Conservation (phyloP, 768 basidiomycete genomes). For the Mycena olivaceomarginata region DNA sequence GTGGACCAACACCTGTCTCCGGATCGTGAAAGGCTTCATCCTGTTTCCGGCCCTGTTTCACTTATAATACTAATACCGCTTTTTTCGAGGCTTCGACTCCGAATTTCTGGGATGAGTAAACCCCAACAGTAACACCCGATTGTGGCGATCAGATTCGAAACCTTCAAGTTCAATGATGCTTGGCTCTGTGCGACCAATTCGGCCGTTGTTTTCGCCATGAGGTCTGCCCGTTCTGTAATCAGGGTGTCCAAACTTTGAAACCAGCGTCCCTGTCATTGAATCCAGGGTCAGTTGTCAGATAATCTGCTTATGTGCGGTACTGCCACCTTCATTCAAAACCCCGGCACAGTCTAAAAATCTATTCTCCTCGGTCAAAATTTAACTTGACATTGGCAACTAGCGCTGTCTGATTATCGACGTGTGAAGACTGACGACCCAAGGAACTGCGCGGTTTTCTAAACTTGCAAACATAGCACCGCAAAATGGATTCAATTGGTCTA, state of each 20-base stretch:
- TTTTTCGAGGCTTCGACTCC: neutral
- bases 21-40: no score
- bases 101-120: neutral
- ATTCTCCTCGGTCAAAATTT: slow-evolving; percentile 4
- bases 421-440: neutral
- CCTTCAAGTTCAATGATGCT: neutral
- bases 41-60: no score
- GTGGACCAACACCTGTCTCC: no score
- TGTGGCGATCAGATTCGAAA: neutral
- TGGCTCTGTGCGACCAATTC: neutral
- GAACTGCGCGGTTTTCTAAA: neutral
- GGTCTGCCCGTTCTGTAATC: neutral
- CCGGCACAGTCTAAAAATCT: neutral
- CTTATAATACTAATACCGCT: neutral
- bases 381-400: neutral
- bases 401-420: slow-evolving; percentile 15
- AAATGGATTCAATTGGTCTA: neutral
- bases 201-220: neutral
- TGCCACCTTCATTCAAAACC: neutral
- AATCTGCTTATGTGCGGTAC: neutral
- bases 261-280: neutral
- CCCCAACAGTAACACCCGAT: neutral
- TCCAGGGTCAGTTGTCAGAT: neutral
- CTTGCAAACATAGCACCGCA: neutral
- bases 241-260: neutral